Base-by-base conservation (phyloP, 2,329 filamentous ascomycete species). In the Cercospora zeina region DNA sequence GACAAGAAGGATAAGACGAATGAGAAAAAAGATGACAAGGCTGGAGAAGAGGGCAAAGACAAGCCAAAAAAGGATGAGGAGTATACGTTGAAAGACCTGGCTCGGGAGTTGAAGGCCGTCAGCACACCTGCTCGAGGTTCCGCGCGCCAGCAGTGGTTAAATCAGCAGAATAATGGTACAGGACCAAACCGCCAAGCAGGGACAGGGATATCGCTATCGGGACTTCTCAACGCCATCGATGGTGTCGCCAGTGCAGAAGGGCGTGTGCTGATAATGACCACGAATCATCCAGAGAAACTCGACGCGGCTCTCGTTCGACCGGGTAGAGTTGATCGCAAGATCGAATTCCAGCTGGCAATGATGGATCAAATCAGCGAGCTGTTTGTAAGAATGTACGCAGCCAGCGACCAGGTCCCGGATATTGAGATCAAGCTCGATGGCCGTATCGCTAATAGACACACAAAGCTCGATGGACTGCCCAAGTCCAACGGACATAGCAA, bases 201-300 rank as follows among this genome's bases (percentile, higher is more conserved):
- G 4, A 90, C 88, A 13, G 76, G 82, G n/a, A 90, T 95, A 49
- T 90, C 89, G 0, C 81, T 95, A 1, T 90, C 89, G 0, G 90
- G 90, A 0, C 81, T 96, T 1, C 82, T 96, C 56, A 96, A 96
- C 74, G 88, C 89, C 62, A 91, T 96, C 42, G 90, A 96, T 70
- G 89, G 91, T 59, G 89, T 92, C 1, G 89, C 88, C 1, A 89
- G 87, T 2, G 89, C 90, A 69, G 90, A 93, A 76, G 90, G 89
- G 27, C 84, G 89, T 50, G 84, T 93, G 11, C 82, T 93, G 16
- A 87, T 93, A 77, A 91, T 93, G 88, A 93, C 90, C 0, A 91
- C 89, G 33, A 95, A 93, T 75, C 83, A 86, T 63, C 87, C 88
- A 2, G 87, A 93, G 68, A 81, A 84, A 13, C 83, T 93, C 0